Conservation (phyloP, 2,329 filamentous ascomycete genomes). For the Ophiostoma ulmi region DNA sequence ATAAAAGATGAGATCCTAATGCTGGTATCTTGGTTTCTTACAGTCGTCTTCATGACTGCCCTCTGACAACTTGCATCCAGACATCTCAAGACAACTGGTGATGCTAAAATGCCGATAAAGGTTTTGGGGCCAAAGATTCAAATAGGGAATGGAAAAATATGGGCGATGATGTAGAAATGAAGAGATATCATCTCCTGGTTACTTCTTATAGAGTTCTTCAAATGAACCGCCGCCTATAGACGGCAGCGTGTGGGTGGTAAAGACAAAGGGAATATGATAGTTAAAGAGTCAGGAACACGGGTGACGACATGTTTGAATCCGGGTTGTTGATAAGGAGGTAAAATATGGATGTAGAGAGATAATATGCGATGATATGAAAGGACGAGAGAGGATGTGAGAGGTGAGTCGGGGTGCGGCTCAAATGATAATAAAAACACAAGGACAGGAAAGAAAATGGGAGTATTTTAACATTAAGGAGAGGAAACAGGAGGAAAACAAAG, state of each 20-base stretch:
- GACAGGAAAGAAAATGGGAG: background rate
- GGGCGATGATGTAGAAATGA: background rate
- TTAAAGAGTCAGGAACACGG: background rate
- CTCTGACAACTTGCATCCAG: background rate
- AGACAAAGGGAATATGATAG: background rate
- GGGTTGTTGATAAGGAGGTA: background rate
- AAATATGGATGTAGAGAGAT: background rate
- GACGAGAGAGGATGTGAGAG: background rate
- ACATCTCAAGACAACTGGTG: background rate
- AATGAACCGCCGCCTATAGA: background rate
- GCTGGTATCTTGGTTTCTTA: background rate
- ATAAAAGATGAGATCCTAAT: background rate
- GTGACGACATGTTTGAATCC: background rate
- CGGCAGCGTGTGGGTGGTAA: background rate
- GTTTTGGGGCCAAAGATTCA: background rate
- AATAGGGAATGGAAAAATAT: background rate
- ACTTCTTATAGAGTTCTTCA: background rate
- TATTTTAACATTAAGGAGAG: conserved; percentile 12
- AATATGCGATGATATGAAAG: background rate
- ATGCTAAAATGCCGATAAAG: background rate
- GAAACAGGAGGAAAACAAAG: conserved; percentile 6
- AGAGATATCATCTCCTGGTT: background rate
- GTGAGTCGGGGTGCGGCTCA: background rate
- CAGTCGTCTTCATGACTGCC: background rate
- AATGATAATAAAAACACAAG: background rate